Evolutionary conservation across 331 rosid species (phyloP).

Genomic region (Dryas integrifolia): DNA sequence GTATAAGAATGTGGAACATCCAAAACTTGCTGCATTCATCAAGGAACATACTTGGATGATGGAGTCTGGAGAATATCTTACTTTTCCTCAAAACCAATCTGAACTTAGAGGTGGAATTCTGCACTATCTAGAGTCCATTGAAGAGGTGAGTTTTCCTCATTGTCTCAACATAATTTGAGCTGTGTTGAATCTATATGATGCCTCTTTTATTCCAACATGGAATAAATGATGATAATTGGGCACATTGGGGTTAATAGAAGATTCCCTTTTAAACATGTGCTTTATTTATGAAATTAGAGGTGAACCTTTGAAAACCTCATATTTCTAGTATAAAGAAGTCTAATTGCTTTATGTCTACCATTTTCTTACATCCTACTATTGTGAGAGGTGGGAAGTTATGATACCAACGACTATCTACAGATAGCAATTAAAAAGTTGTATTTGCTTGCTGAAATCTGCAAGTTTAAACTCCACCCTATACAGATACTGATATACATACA

Average conservation of each 20-base stretch:
- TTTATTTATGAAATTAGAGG: slow-evolving; percentile 8
- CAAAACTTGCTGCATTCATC: slow-evolving; percentile 71
- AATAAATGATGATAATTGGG: neutral
- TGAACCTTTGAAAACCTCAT: neutral
- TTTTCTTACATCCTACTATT: neutral
- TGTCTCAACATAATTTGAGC: neutral
- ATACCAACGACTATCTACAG: neutral
- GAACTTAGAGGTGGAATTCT: slow-evolving; percentile 75
- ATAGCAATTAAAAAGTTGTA: slow-evolving; percentile 1
- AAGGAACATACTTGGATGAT: slow-evolving; percentile 72
- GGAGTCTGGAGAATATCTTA: slow-evolving; percentile 67
- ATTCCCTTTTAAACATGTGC: neutral
- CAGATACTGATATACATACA: neutral
- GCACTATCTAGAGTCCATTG: slow-evolving; percentile 90
- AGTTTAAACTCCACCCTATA: neutral
- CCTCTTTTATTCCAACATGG: neutral
- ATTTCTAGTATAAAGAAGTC: neutral
- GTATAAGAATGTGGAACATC: slow-evolving; percentile 88
- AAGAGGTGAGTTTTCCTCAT: slow-evolving; percentile 59
- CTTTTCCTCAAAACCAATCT: slow-evolving; percentile 76
- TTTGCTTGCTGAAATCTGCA: slow-evolving; percentile 7
- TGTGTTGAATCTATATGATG: neutral
- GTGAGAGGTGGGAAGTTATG: slow-evolving; percentile 3
- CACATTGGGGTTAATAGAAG: neutral
- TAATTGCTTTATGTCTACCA: neutral